phyloP scores from a whole-genome alignment of 345 rosid genomes.

The Acer negundo region DNA sequence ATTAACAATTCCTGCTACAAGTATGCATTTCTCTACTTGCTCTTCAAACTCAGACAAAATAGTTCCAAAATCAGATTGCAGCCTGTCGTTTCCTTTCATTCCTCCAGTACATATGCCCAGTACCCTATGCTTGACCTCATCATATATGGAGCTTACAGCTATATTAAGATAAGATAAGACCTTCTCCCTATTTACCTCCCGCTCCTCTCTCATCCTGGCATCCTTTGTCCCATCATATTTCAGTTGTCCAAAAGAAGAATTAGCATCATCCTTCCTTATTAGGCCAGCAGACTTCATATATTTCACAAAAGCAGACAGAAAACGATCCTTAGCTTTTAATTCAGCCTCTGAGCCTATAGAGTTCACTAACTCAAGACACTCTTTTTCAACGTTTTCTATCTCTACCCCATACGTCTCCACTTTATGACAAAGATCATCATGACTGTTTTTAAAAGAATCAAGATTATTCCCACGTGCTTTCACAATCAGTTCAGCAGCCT shows the following conservation, averaged over 20 bases:
- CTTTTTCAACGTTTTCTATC: constrained; percentile 62
- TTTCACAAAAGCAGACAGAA: constrained; percentile 64
- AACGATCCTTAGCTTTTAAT: constrained; percentile 72
- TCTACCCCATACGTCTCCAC: constrained; percentile 60
- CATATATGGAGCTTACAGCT: constrained; percentile 60
- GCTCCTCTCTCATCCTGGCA: constrained; percentile 34
- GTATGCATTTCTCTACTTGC: constrained; percentile 77
- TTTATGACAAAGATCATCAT: constrained; percentile 62
- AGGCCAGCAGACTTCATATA: constrained; percentile 65
- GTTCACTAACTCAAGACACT: constrained; percentile 58
- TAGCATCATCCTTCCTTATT: constrained; percentile 48
- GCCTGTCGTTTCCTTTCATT: constrained; percentile 35
- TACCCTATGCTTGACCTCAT: constrained; percentile 54
- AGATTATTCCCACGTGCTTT: constrained; percentile 47
- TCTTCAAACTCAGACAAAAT: constrained; percentile 60
- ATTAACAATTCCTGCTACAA: constrained; percentile 55
- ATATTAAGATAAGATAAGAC: constrained; percentile 50
- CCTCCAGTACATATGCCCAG: constrained; percentile 42
- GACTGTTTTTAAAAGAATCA: constrained; percentile 49
- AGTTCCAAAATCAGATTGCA: constrained; percentile 43
- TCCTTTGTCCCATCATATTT: constrained; percentile 40
- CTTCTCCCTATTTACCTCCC: constrained; percentile 61
- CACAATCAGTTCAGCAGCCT: constrained; percentile 69
- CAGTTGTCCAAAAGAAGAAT: constrained; percentile 37
- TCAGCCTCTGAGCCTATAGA: constrained; percentile 66